Percentiles rank a stretch among this genome's conserved stretches.
These are phyloP conservation scores for Metschnikowia continentalis DNA, from an alignment of 805 yeast genomes.

Conservation along the genomic window DNA sequence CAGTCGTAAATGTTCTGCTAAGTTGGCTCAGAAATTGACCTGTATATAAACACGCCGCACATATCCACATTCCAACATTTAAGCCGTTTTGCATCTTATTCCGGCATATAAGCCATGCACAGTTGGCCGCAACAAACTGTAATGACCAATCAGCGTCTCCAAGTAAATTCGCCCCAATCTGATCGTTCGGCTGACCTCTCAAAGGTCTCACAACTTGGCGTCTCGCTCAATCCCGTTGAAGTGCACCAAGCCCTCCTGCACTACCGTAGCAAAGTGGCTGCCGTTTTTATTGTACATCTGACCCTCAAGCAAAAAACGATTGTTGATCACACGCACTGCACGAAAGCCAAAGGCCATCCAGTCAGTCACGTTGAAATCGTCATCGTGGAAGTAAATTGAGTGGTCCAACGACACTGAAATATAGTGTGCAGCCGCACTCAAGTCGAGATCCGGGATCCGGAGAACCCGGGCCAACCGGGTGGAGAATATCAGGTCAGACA, in stretches of 20 bases:
- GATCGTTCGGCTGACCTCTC: neutral
- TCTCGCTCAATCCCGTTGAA: constrained; percentile 22
- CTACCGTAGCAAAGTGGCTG: constrained; percentile 52
- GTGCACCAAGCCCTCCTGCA: constrained; percentile 60
- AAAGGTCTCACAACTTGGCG: constrained; percentile 9
- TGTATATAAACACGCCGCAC: too few relatives aligned
- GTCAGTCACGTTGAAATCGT: constrained; percentile 33
- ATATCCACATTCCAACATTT: too few relatives aligned
- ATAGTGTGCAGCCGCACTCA: constrained; percentile 23
- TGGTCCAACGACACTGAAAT: constrained; percentile 65
- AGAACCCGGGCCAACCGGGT: constrained; percentile 51
- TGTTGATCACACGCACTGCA: constrained; percentile 47
- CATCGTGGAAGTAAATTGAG: constrained; percentile 59
- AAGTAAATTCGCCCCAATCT: too few relatives aligned
- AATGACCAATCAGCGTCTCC: too few relatives aligned
- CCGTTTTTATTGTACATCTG: constrained; percentile 51
- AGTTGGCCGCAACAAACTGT: too few relatives aligned
- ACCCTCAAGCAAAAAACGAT: constrained; percentile 53
- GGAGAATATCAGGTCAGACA: constrained; percentile 55
- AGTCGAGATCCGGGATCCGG: constrained; percentile 30
- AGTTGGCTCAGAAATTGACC: too few relatives aligned
- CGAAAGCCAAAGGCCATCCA: constrained; percentile 51
- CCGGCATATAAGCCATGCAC: too few relatives aligned
- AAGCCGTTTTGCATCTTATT: too few relatives aligned
- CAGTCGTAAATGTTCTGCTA: too few relatives aligned